A percentile compares a stretch with the other conserved stretches of the same genome.
phyloP scores from a whole-genome alignment of 139 green algal species.

The Volvox africanus region DNA sequence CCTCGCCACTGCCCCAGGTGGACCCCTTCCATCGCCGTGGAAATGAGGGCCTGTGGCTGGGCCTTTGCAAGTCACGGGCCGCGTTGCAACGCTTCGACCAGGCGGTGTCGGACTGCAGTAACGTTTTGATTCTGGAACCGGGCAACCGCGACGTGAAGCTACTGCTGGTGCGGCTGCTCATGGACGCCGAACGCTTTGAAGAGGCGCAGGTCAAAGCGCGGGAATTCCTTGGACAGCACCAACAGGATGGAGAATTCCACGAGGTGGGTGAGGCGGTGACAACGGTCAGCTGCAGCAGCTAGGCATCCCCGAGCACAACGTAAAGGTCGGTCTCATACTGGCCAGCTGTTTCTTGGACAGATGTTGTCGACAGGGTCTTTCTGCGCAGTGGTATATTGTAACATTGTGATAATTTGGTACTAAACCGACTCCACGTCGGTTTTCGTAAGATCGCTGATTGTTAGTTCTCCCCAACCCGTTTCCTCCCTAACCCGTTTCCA shows the following conservation, averaged over 20 bases:
- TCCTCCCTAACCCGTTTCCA: too few relatives aligned
- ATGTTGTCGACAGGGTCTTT: too few relatives aligned
- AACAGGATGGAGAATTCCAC: constrained; percentile 51
- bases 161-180: constrained; percentile 49
- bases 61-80: constrained; percentile 47
- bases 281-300: background rate
- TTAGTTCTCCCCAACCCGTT: background rate
- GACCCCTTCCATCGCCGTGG: constrained; percentile 49
- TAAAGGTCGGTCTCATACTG: too few relatives aligned
- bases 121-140: constrained; percentile 29
- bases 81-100: background rate
- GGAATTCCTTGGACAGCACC: constrained; percentile 52
- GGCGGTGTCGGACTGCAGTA: constrained; percentile 36
- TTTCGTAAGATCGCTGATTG: too few relatives aligned
- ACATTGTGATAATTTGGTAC: too few relatives aligned
- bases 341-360: too few relatives aligned
- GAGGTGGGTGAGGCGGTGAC: constrained; percentile 32
- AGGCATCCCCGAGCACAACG: too few relatives aligned
- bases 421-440: too few relatives aligned
- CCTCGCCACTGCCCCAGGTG: constrained; percentile 30
- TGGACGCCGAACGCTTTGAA: constrained; percentile 59
- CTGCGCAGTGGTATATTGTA: too few relatives aligned
- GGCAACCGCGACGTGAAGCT: constrained; percentile 51
- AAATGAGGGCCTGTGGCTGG: constrained; percentile 64
- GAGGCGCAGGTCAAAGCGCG: constrained; percentile 64